A percentile compares a stretch with the other conserved stretches of the same genome.
phyloP scores from a whole-genome alignment of 331 rosid genomes.

The Rhamnella rubrinervis region DNA sequence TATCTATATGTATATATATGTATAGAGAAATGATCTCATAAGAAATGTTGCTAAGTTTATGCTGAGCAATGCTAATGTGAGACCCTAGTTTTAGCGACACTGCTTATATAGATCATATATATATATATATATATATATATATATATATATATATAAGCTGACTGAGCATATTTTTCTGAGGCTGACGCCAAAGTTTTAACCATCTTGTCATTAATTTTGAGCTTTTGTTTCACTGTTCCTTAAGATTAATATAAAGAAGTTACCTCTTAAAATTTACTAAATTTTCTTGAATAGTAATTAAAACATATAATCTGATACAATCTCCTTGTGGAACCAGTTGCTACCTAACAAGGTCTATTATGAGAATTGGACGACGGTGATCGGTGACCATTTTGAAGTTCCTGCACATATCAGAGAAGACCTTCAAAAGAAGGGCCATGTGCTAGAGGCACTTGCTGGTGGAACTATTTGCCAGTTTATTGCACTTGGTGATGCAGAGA shows the following conservation, averaged over 20 bases:
- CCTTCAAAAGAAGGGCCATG: slow-evolving; percentile 70
- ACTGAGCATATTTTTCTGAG: too few species aligned
- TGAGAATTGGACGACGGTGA: slow-evolving; percentile 83
- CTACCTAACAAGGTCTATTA: slow-evolving; percentile 61
- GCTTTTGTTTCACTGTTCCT: too few species aligned
- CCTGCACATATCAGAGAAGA: slow-evolving; percentile 46
- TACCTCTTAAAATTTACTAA: not conserved
- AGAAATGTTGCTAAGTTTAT: too few species aligned
- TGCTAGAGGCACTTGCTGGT: slow-evolving; percentile 50
- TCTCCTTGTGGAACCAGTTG: slow-evolving; percentile 41
- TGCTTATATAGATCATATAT: too few species aligned
- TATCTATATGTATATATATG: not conserved
- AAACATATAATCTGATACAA: not conserved
- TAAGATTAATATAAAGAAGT: too few species aligned
- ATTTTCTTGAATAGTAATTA: not conserved
- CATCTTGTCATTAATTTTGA: too few species aligned
- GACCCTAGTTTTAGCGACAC: too few species aligned
- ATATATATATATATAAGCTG: too few species aligned
- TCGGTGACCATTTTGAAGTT: slow-evolving; percentile 62
- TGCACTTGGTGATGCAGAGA: slow-evolving; percentile 23
- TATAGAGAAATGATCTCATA: not conserved
- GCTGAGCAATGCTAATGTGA: too few species aligned
- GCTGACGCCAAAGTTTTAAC: too few species aligned
- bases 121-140: too few species aligned
- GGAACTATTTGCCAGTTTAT: slow-evolving; percentile 70